Base-by-base conservation (phyloP, 495 filamentous ascomycete species). In the Talaromyces wortmannii region DNA sequence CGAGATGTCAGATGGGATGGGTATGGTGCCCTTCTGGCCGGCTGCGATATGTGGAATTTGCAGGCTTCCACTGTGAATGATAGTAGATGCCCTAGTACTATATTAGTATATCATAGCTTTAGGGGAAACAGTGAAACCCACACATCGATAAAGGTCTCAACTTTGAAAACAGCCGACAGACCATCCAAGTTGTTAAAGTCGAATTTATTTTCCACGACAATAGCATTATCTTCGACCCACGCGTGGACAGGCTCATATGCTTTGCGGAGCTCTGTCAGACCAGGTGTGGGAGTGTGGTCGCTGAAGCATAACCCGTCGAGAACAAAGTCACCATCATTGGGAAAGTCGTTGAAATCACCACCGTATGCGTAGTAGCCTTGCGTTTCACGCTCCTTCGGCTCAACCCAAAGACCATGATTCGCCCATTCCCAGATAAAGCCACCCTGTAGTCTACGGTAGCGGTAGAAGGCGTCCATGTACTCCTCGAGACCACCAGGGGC, bases 401-500 rank as follows among this genome's bases (percentile, higher is more conserved):
- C 77, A 6, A 80, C 79, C 57, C 75, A 66, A 1, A 90, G 68
- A 0, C 86, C 85, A 53, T 88, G 85, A 60, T 88, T 89, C 1
- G 82, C 79, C 85, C 85, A 89, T 62, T 88, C 84, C 84, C 86
- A 89, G 30, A 87, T 78, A 53, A 84, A 88, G 6, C 86, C 86
- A 1, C 86, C 86, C 59, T 88, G 84, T 6, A 89, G 72, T 8
- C 76, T 73, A 0, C 72, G 75, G 55, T 86, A 61, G 31, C 74
- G 65, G 12, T 75, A 74, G 60, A 87, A 89, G 1, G 74, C 71
- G 15, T 84, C 72, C 42, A 81, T 71, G 56, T 89, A 89, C 56
- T 87, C 85, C 61, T 83, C 73, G 6, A 88, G 71, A 17, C 74
- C 77, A 2, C 86, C 86, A 0, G 86, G 86, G 0, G 84, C 86